Evolutionary conservation across 768 basidiomycete species (phyloP), one percentile per base, ranked within the genome.

Genomic region (Trametes gibbosa): DNA sequence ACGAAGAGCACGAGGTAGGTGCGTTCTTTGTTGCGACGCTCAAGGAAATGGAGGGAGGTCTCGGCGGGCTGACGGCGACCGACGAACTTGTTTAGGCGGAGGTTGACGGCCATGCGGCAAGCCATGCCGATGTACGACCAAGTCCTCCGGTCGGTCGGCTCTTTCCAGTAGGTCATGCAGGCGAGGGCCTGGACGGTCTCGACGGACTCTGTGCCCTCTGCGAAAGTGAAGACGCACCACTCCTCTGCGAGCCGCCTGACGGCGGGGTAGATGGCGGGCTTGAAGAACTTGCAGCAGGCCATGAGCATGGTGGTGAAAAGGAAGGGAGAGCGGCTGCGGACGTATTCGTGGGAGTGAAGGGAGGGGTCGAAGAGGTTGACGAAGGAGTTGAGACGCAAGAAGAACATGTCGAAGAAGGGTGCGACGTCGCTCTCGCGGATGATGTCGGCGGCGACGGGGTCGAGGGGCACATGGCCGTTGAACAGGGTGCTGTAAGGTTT

Each of bases 81-180:
- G 43, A 83, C 67, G 70, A 84, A 89, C 47, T 85, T 85, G 71
- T 93, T 93, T 23, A 93, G 77, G 50, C 86, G 84, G 34, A 93
- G 80, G 69, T 93, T 90, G 25, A 94, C 84, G 27, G 92, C 89
- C 90, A 94, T 91, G 46, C 91, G 86, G 68, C 89, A 90, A 17
- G 91, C 91, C 72, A 92, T 89, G 58, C 91, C 91, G 69, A 94
- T 90, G 69, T 88, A 93, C 53, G 83, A 88, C 91, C 91, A 94
- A 13, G 90, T 92, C 45, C 87, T 82, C 55, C 84, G 89, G 65
- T 96, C 94, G 62, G 90, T 86, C 40, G 92, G 89, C 65, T 92
- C 90, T 69, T 83, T 87, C 91, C 92, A 95, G 72, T 95, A 95
- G 39, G 87, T 91, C 60, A 95, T 77, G 66, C 91, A 92, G 19